Percentiles rank a stretch among this genome's conserved stretches.
Evolutionary conservation across 257 asterid genomes (phyloP).

Genomic region (Haberlea rhodopensis): DNA sequence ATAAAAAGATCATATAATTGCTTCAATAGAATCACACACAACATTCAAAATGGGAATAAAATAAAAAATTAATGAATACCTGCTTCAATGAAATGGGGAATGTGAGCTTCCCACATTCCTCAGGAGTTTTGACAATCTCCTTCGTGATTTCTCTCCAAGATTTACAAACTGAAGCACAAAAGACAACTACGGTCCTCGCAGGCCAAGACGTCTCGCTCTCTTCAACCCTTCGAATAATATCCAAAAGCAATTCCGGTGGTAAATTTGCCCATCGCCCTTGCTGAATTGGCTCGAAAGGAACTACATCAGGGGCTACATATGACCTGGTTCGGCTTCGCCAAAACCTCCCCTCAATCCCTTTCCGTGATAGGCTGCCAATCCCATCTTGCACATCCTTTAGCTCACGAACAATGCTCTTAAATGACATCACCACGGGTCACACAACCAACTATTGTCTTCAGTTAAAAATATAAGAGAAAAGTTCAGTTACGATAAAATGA

Average conservation of each 20-base stretch:
- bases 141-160: slow-evolving; percentile 91
- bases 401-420: slow-evolving; percentile 78
- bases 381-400: slow-evolving; percentile 78
- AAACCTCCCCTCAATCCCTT: slow-evolving; percentile 56
- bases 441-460: slow-evolving; percentile 27
- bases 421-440: slow-evolving; percentile 52
- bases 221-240: slow-evolving; percentile 77
- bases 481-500: slow-evolving; percentile 10
- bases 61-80: slow-evolving; percentile 36
- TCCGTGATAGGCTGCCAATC: slow-evolving; percentile 69
- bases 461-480: slow-evolving; percentile 13
- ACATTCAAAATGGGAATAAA: not conserved
- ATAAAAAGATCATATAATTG: not conserved
- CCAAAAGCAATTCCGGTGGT: slow-evolving; percentile 85
- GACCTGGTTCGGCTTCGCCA: slow-evolving; percentile 69
- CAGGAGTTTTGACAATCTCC: slow-evolving; percentile 92
- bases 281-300: slow-evolving; percentile 49
- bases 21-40: not conserved
- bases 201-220: slow-evolving; percentile 95
- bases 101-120: slow-evolving; percentile 90
- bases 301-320: slow-evolving; percentile 67
- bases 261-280: slow-evolving; percentile 96
- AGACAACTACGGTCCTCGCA: slow-evolving; percentile 73
- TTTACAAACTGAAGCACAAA: slow-evolving; percentile 88
- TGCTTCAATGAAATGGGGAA: slow-evolving; percentile 94